Evolutionary conservation across 2,329 filamentous ascomycete species (phyloP), one percentile per base, ranked within the genome.

Genomic region (Penicillium concentricum): DNA sequence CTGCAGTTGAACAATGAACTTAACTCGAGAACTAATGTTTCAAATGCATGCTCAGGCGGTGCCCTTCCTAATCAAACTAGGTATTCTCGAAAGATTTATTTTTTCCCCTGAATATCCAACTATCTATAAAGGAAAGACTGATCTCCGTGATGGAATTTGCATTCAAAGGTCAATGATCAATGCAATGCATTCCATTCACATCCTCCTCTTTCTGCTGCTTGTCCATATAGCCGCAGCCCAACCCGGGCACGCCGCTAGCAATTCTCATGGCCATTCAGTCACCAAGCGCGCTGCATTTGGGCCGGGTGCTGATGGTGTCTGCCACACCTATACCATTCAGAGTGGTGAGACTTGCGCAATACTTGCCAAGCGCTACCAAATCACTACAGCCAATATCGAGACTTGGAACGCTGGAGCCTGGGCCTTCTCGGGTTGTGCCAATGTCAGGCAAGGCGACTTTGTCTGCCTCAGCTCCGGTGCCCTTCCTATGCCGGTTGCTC

Each of bases 321-420:
- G 80, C 60, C 58, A 65, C 3, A 65, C 68, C 0, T 73, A 80
- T 57, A 63, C 58, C 5, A 61, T 79, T 16, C 37, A 71, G 18
- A 30, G 48, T 0, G 59, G 58, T 2, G 79, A 81, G 39, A 65
- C 34, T 28, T 81, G 77, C 63, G 44, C 56, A 15, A 51, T 16
- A 3, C 66, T 81, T 47, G 75, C 72, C 1, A 59, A 61, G 2
- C 49, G 53, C 0, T 56, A 78, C 58, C 61, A 65, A 5, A 60
- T 82, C 6, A 78, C 71, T 0, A 55, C 67, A 0, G 60, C 69
- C 0, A 65, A 79, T 4, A 70, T 84, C 15, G 69, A 75, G 22
- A 55, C 56, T 0, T 75, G 71, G 45, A 81, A 81, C 60, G 72
- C 65, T 18, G 66, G 73, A 2, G 79, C 77, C 5, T 82, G 78